Base-by-base conservation (phyloP, 2,329 filamentous ascomycete species). In the Hypocrella siamensis region DNA sequence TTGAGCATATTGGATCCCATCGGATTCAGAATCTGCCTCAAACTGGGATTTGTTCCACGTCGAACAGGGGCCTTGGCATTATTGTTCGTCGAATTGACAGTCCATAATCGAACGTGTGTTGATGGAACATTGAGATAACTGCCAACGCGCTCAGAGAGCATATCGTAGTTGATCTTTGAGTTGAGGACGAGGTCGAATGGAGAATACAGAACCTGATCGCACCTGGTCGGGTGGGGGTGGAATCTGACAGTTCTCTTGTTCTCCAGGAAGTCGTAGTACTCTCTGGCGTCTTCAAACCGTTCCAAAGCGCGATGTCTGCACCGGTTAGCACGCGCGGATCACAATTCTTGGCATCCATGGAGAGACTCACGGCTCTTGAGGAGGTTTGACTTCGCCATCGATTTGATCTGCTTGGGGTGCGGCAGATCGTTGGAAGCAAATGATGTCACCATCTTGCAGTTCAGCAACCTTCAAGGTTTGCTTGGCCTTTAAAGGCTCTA, bases 381-480 rank as follows among this genome's bases (percentile, higher is more conserved):
- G 34, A 12, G 46, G 25, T 34, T 49, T 52, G 17, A 54, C 51
- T 8, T 43, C 29, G 3, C 41, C 21, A 6, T 44, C 41, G 26
- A 46, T 41, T 24, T 46, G 42, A 3, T 60, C 49, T 4, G 51
- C 50, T 46, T 66, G 69, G 24, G 55, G 55, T 29, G 71, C 67
- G 2, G 50, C 57, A 17, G 67, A 60, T 37, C 72, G 71, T 52
- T 98, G 90, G 58, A 96, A 94, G 49, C 86, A 93, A 35, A 98
- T 75, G 42, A 98, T 93, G 48, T 98, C 90, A 30, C 90, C 90
- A 46, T 98, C 88, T 51, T 96, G 88, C 17, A 98, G 79, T 52
- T 98, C 92, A 2, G 90, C 90, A 37, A 82, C 76, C 42, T 85
- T 81, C 37, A 98, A 67, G 0, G 85, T 84, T 48, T 84, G 75